Base-by-base conservation (phyloP, 768 basidiomycete species). In the Nidula microcarpa region DNA sequence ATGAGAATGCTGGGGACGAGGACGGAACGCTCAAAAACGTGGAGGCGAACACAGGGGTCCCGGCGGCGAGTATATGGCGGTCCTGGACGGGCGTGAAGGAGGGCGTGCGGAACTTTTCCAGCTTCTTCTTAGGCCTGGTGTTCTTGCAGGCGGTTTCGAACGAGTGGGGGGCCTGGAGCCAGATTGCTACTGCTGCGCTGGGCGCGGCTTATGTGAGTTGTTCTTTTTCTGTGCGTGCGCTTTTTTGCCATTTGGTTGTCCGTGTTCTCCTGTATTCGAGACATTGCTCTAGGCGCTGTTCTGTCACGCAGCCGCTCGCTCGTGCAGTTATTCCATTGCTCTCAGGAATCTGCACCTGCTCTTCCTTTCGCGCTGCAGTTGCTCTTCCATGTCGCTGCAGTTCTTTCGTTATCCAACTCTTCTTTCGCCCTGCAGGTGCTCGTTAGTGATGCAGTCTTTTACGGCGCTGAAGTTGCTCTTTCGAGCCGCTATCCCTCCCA, bases 111-210 rank as follows among this genome's bases (percentile, higher is more conserved):
- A 95, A 95, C 65, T 86, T 94, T 61, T 88, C 83, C 66, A 86
- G 85, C 61, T 72, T 94, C 14, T 68, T 95, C 58, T 71, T 98
- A 16, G 94, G 91, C 0, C 96, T 96, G 0, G 92, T 97, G 1
- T 96, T 98, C 63, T 94, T 94, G 2, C 94, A 99, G 68, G 85
- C 93, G 0, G 98, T 99, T 63, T 74, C 96, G 33, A 96, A 94
- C 8, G 97, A 99, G 71, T 98, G 97, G 97, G 96, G 97, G 0
- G 97, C 98, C 71, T 74, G 96, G 50, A 96, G 93, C 63, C 96
- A 99, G 73, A 93, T 98, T 61, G 89, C 97, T 1, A 98, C 97
- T 2, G 96, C 98, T 57, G 95, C 93, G 5, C 75, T 98, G 50
- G 96, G 91, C 2, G 95, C 95, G 18, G 91, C 95, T 17, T 94